Evolutionary conservation across 257 asterid genomes (phyloP).

Genomic region (Petrea volubilis): DNA sequence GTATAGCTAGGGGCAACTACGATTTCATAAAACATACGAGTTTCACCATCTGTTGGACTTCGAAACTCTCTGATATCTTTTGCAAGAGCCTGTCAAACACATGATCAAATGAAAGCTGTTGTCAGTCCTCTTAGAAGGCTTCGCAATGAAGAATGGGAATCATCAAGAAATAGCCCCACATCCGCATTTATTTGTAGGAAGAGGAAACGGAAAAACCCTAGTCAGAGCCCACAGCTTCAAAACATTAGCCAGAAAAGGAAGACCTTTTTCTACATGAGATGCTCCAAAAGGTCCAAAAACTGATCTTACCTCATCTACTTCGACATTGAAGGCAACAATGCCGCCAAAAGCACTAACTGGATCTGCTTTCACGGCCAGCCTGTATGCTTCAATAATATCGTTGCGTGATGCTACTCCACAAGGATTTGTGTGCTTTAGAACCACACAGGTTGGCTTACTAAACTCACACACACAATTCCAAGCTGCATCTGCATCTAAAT

Average conservation of each 20-base stretch:
- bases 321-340: conserved; percentile 94
- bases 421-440: conserved; percentile 97
- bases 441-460: conserved; percentile 85
- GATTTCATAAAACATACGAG: conserved; percentile 94
- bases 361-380: conserved; percentile 94
- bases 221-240: background rate
- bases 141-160: background rate
- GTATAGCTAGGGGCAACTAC: conserved; percentile 90
- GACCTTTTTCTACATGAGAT: background rate
- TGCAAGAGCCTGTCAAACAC: conserved; percentile 70
- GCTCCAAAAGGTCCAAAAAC: conserved; percentile 13
- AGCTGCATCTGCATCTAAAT: conserved; percentile 97
- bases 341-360: conserved; percentile 99
- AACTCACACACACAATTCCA: conserved; percentile 98
- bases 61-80: conserved; percentile 89
- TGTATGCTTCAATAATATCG: conserved; percentile 82
- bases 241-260: background rate
- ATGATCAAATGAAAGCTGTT: background rate
- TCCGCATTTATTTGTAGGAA: background rate
- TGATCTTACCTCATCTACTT: conserved; percentile 85
- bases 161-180: background rate
- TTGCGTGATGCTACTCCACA: conserved; percentile 96
- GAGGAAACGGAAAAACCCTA: background rate
- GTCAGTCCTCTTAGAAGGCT: background rate
- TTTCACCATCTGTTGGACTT: conserved; percentile 88